phyloP scores from a whole-genome alignment of 2,329 filamentous ascomycete species.

The Aspergillus sp. region DNA sequence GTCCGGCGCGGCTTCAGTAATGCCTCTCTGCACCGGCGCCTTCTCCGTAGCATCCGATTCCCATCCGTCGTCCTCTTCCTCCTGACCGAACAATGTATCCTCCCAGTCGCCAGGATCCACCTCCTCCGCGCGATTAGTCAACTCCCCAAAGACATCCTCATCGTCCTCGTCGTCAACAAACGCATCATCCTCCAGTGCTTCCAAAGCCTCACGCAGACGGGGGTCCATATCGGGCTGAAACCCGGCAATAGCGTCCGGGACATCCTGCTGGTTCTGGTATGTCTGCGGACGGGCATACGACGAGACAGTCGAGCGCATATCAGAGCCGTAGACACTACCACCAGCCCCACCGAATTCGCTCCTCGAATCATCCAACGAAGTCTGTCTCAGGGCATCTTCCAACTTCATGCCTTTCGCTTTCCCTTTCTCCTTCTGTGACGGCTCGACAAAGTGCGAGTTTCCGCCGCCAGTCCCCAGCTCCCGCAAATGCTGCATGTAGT shows the following conservation, averaged over 20 bases:
- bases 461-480: slow-evolving; percentile 65
- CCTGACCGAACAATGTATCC: slow-evolving; percentile 41
- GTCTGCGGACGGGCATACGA: slow-evolving; percentile 67
- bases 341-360: slow-evolving; percentile 13
- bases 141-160: slow-evolving; percentile 71
- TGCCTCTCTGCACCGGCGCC: slow-evolving; percentile 41
- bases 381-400: slow-evolving; percentile 67
- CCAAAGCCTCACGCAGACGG: slow-evolving; percentile 75
- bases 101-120: slow-evolving; percentile 75
- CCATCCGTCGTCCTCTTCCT: slow-evolving; percentile 72
- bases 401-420: slow-evolving; percentile 69
- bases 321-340: slow-evolving; percentile 29
- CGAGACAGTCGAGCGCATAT: slow-evolving; percentile 43
- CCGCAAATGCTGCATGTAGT: slow-evolving; percentile 98
- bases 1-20: slow-evolving; percentile 16
- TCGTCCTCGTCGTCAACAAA: slow-evolving; percentile 73
- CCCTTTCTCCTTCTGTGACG: slow-evolving; percentile 52
- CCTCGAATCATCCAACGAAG: slow-evolving; percentile 36
- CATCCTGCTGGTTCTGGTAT: slow-evolving; percentile 86
- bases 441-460: slow-evolving; percentile 75
- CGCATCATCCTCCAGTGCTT: slow-evolving; percentile 89
- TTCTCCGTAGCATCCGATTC: slow-evolving; percentile 89
- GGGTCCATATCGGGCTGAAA: slow-evolving; percentile 99
- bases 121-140: slow-evolving; percentile 59
- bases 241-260: slow-evolving; percentile 83